These are phyloP conservation scores for Aschersonia sp. DNA, from an alignment of 2,329 filamentous ascomycete genomes.

Conservation along the genomic window DNA sequence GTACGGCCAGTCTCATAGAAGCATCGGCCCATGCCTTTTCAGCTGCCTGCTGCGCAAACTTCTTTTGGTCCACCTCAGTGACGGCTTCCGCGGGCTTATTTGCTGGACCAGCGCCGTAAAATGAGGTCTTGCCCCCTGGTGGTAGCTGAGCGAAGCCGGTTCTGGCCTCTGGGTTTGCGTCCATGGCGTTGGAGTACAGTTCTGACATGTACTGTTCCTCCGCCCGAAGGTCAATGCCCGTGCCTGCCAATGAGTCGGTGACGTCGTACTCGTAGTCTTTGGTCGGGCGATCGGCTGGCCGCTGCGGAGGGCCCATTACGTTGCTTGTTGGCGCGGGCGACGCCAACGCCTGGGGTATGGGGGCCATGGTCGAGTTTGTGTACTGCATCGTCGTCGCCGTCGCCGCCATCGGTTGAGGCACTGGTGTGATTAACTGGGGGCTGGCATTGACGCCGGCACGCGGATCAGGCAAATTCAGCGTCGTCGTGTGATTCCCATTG, in stretches of 20 bases:
- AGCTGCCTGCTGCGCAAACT: constrained; percentile 50
- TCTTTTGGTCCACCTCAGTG: constrained; percentile 39
- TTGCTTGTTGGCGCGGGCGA: constrained; percentile 13
- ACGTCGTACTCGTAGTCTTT: constrained; percentile 58
- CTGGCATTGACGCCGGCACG: constrained; percentile 13
- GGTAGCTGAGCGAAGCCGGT: constrained; percentile 37
- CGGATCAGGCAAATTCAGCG: constrained; percentile 19
- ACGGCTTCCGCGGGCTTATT: constrained; percentile 43
- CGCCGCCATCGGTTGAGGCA: constrained; percentile 10
- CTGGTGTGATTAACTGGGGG: constrained; percentile 17
- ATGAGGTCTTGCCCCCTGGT: constrained; percentile 38
- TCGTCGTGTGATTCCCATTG: constrained; percentile 21
- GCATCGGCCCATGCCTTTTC: constrained; percentile 53
- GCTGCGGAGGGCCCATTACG: constrained; percentile 44
- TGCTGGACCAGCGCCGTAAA: constrained; percentile 51
- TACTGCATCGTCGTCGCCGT: constrained; percentile 11
- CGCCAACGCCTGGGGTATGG: constrained; percentile 11
- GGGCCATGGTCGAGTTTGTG: constrained; percentile 14
- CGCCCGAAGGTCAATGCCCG: constrained; percentile 74
- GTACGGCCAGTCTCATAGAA: constrained; percentile 44
- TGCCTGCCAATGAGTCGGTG: constrained; percentile 70
- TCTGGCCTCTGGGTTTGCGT: constrained; percentile 29
- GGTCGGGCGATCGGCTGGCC: constrained; percentile 44
- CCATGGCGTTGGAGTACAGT: constrained; percentile 39
- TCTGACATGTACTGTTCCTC: constrained; percentile 73